A percentile compares a stretch with the other conserved stretches of the same genome.
Evolutionary conservation across 2,329 filamentous ascomycete genomes (phyloP).

Genomic region (Nakataea oryzae): DNA sequence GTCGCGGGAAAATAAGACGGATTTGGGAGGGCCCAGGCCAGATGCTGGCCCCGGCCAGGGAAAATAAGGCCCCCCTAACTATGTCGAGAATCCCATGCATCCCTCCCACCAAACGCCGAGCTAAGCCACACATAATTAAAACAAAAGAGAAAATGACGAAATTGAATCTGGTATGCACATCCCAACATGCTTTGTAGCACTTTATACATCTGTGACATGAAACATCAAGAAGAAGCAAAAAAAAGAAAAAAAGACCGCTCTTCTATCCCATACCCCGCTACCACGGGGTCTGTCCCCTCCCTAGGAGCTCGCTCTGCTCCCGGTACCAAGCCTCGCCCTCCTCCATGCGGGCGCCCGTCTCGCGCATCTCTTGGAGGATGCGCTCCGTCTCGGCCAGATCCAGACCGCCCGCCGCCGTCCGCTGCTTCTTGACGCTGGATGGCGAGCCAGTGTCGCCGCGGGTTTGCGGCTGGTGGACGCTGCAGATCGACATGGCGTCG

Average conservation of each 20-base stretch:
- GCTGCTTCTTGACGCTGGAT: conserved; percentile 17
- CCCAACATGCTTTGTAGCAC: neutral
- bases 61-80: neutral
- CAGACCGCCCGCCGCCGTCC: neutral
- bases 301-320: conserved; percentile 30
- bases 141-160: neutral
- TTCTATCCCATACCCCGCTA: neutral
- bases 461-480: neutral
- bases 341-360: conserved; percentile 32
- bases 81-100: neutral
- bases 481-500: neutral
- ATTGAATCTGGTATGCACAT: neutral
- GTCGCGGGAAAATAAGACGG: neutral
- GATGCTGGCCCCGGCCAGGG: neutral
- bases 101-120: neutral
- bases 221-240: neutral
- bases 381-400: conserved; percentile 14
- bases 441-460: conserved; percentile 5
- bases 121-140: neutral
- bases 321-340: conserved; percentile 35
- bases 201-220: neutral
- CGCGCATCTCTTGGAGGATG: conserved; percentile 30
- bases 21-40: neutral
- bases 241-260: neutral
- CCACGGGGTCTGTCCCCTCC: conserved; percentile 7